These are phyloP conservation scores for Oryza australiensis DNA, from an alignment of 176 grass and related monocot species.

Conservation along the genomic window DNA sequence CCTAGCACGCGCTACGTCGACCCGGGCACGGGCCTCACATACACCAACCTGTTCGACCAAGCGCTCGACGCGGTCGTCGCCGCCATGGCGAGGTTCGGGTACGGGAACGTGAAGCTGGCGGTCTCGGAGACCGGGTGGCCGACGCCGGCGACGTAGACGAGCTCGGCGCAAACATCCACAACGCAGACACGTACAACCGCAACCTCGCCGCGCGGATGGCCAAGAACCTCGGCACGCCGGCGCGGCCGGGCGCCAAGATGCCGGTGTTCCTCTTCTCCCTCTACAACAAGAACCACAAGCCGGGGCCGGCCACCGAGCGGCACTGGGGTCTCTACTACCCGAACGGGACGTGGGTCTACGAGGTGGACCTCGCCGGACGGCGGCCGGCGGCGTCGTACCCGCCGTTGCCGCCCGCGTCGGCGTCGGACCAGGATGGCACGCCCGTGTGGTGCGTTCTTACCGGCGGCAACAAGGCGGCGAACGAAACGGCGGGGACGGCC, in stretches of 20 bases:
- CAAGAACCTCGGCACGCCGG: conserved; percentile 47
- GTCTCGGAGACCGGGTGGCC: conserved; percentile 74
- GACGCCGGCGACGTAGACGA: conserved; percentile 40
- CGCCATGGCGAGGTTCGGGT: conserved; percentile 56
- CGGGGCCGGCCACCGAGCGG: conserved; percentile 44
- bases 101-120: conserved; percentile 43
- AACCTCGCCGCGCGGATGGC: conserved; percentile 49
- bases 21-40: conserved; percentile 43
- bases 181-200: conserved; percentile 61
- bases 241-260: conserved; percentile 32
- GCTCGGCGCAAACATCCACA: conserved; percentile 47
- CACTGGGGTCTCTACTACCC: conserved; percentile 70
- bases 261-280: conserved; percentile 62
- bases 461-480: neutral
- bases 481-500: conserved; percentile 28
- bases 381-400: conserved; percentile 2
- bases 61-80: conserved; percentile 59
- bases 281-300: conserved; percentile 69
- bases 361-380: conserved; percentile 53
- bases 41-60: conserved; percentile 70
- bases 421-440: neutral
- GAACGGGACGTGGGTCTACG: conserved; percentile 43
- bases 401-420: conserved; percentile 2
- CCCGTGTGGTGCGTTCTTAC: conserved; percentile 55
- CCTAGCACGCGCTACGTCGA: conserved; percentile 45